A percentile compares a stretch with the other conserved stretches of the same genome.
phyloP scores from a whole-genome alignment of 371 early-diverging fungal species.

The Synchytrium microbalum region DNA sequence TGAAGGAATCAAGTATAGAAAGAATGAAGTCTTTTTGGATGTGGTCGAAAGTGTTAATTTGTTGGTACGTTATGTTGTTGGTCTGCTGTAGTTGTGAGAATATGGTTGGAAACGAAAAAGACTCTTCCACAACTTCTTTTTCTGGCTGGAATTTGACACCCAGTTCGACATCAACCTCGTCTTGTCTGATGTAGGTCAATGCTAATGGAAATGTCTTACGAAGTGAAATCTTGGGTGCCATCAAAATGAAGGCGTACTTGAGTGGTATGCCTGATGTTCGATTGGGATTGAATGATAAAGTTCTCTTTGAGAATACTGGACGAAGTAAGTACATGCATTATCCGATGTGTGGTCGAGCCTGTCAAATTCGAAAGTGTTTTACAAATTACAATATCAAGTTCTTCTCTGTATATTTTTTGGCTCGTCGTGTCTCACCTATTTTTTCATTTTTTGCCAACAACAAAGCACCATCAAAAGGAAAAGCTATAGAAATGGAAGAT shows the following conservation, averaged over 20 bases:
- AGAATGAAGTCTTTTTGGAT: conserved; percentile 97
- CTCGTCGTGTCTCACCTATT: neutral
- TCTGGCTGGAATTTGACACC: neutral
- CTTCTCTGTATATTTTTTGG: neutral
- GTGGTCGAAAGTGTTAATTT: conserved; percentile 96
- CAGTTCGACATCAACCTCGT: neutral
- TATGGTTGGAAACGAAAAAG: neutral
- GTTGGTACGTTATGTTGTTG: conserved; percentile 53
- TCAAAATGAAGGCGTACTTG: conserved; percentile 95
- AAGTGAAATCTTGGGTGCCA: conserved; percentile 89
- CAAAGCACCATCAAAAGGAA: conserved; percentile 63
- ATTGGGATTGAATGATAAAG: conserved; percentile 95
- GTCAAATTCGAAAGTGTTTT: neutral
- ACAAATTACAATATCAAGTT: neutral
- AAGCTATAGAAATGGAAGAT: conserved; percentile 98
- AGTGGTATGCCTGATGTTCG: conserved; percentile 98
- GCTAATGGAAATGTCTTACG: conserved; percentile 91
- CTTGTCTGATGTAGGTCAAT: conserved; percentile 46
- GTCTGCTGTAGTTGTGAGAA: neutral
- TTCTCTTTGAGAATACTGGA: conserved; percentile 94
- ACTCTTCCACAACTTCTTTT: neutral
- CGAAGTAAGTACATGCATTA: conserved; percentile 48
- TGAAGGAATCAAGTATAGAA: conserved; percentile 93
- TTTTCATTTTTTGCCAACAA: conserved; percentile 1
- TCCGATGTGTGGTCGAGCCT: neutral